phyloP scores from a whole-genome alignment of 2,329 filamentous ascomycete species.

The Pseudomassariella vexata region DNA sequence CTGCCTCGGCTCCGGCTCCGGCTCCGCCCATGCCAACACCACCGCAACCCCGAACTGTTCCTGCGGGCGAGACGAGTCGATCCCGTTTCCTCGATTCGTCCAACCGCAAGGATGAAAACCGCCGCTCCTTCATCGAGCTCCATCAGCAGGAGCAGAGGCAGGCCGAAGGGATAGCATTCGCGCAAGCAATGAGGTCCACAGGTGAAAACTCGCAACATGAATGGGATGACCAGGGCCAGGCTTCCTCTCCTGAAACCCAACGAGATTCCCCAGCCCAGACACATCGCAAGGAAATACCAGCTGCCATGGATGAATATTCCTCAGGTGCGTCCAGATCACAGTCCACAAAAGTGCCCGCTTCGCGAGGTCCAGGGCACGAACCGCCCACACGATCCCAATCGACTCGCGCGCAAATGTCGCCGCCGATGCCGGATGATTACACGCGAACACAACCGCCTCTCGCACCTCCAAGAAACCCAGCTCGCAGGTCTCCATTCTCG shows the following conservation, averaged over 20 bases:
- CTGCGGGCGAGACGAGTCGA: constrained; percentile 21
- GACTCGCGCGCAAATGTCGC: constrained; percentile 5
- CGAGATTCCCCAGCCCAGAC: constrained; percentile 10
- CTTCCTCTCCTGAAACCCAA: constrained; percentile 22
- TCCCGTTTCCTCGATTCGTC: constrained; percentile 29
- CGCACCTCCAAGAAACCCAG: constrained; percentile 11
- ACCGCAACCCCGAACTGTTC: constrained; percentile 21
- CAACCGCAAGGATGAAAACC: constrained; percentile 42
- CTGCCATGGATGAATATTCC: constrained; percentile 5
- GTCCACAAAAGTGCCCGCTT: constrained; percentile 1
- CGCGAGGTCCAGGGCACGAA: constrained; percentile 2
- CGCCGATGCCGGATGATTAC: constrained; percentile 3
- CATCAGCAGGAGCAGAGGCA: constrained; percentile 56
- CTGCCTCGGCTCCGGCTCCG: constrained; percentile 9
- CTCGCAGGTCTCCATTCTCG: constrained; percentile 12
- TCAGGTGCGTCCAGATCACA: constrained; percentile 6
- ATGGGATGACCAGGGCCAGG: constrained; percentile 19
- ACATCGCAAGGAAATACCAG: constrained; percentile 9
- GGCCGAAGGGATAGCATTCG: constrained; percentile 54
- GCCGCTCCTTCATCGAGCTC: constrained; percentile 52
- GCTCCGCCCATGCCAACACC: constrained; percentile 12
- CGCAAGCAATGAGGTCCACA: constrained; percentile 38
- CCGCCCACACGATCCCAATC: constrained; percentile 10
- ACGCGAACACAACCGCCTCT: constrained; percentile 12
- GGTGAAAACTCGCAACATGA: constrained; percentile 24